Base-by-base conservation (phyloP, 768 basidiomycete species). In the Boletus reticuloceps region DNA sequence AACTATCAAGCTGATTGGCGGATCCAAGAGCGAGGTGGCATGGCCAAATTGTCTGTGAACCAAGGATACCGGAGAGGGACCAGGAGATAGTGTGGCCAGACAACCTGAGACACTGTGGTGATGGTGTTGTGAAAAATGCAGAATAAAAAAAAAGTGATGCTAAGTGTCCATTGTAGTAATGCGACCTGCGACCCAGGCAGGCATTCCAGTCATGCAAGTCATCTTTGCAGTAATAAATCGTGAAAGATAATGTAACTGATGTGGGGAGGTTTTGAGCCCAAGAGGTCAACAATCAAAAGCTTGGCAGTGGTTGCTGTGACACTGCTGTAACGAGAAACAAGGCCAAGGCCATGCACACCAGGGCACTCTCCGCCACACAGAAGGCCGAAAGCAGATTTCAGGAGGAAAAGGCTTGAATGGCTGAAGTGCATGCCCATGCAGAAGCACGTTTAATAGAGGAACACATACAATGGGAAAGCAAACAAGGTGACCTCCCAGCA, bases 281-380 rank as follows among this genome's bases (percentile, higher is more conserved):
- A 47, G 52, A 64, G 59, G 38, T 52, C 60, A 59, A 72, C 72
- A 73, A 77, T 83, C 75, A 83, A 70, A 78, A 77, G 53, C 65
- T 63, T 47, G 75, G 63, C 53, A 72, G 68, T 4, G 72, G 69
- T 64, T 70, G 69, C 60, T 74, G 76, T 38, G 64, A 79, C 69
- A 81, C 79, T 53, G 81, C 80, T 47, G 82, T 77, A 83, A 71
- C 83, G 81, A 51, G 89, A 91, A 68, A 72, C 78, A 5, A 81
- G 77, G 81, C 82, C 2, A 81, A 85, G 53, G 55, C 74, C 4
- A 63, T 74, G 4, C 80, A 89, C 50, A 70, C 79, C 40, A 85
- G 79, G 56, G 76, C 82, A 5, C 75, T 85, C 34, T 65, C 75
- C 14, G 72, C 74, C 6, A 83, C 83, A 65, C 88, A 86, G 68